Evolutionary conservation across 2,329 filamentous ascomycete genomes (phyloP).

Genomic region (Lachnellula hyalina): DNA sequence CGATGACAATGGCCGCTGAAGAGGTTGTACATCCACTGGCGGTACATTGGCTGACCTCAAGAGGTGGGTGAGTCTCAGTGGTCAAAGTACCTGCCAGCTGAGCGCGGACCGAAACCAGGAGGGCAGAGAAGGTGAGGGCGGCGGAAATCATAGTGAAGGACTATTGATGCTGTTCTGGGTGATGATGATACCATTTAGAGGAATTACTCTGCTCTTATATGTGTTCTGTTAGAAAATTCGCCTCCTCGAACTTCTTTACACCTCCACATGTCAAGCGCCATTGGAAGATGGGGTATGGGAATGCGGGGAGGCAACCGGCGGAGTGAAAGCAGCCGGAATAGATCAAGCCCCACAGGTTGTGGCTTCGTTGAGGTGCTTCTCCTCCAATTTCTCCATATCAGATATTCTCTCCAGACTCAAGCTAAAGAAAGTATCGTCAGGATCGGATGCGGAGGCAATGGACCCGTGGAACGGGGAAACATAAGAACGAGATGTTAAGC

Average conservation of each 20-base stretch:
- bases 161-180: constrained; percentile 9
- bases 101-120: constrained; percentile 39
- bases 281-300: constrained; percentile 18
- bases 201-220: constrained; percentile 22
- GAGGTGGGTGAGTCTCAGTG: constrained; percentile 46
- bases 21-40: constrained; percentile 43
- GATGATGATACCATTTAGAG: constrained; percentile 10
- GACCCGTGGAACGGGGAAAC: constrained; percentile 11
- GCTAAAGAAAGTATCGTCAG: constrained; percentile 11
- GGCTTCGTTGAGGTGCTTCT: constrained; percentile 11
- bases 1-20: constrained; percentile 45
- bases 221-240: not conserved
- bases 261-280: not conserved
- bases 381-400: constrained; percentile 8
- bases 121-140: constrained; percentile 37
- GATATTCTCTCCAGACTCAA: constrained; percentile 7
- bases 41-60: constrained; percentile 48
- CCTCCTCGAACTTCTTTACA: not conserved
- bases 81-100: constrained; percentile 45
- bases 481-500: constrained; percentile 3
- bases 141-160: constrained; percentile 28
- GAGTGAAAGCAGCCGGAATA: constrained; percentile 21
- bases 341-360: constrained; percentile 5
- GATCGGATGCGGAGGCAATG: constrained; percentile 15
- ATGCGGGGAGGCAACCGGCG: constrained; percentile 25